Evolutionary conservation across 257 asterid species (phyloP).

Genomic region (Capsicum rhomboideum): DNA sequence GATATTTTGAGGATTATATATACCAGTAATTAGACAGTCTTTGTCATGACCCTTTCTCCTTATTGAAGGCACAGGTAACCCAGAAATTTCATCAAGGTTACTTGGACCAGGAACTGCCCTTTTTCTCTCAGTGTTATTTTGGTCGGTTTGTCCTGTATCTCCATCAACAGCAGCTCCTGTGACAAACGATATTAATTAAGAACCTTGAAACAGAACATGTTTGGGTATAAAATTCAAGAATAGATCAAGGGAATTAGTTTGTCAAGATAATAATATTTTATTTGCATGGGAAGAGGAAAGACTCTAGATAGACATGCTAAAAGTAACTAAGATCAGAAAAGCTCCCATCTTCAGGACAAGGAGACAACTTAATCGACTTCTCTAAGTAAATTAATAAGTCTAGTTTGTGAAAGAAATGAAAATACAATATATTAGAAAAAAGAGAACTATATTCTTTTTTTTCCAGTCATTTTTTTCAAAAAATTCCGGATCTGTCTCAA

Average conservation of each 20-base stretch:
- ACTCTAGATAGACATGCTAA: neutral
- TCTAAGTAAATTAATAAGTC: neutral
- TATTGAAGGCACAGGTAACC: constrained; percentile 27
- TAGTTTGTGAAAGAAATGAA: neutral
- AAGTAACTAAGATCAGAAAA: neutral
- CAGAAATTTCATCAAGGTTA: constrained; percentile 36
- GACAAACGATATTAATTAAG: neutral
- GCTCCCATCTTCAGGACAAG: neutral
- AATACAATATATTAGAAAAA: neutral
- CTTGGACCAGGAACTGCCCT: constrained; percentile 36
- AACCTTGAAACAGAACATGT: neutral
- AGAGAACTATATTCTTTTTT: neutral
- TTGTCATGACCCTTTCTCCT: constrained; percentile 46
- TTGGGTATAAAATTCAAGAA: neutral
- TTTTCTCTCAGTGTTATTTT: constrained; percentile 31
- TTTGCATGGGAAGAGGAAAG: neutral
- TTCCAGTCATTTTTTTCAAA: neutral
- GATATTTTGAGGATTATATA: constrained; percentile 30
- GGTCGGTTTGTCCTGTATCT: constrained; percentile 39
- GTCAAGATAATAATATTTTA: neutral
- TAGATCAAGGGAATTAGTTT: neutral
- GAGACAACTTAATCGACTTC: neutral
- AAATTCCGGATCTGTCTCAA: neutral
- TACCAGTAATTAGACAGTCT: constrained; percentile 36
- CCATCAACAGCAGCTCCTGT: constrained; percentile 42